phyloP scores from a whole-genome alignment of 1,284 basidiomycete genomes.

The Tremellales sp. region DNA sequence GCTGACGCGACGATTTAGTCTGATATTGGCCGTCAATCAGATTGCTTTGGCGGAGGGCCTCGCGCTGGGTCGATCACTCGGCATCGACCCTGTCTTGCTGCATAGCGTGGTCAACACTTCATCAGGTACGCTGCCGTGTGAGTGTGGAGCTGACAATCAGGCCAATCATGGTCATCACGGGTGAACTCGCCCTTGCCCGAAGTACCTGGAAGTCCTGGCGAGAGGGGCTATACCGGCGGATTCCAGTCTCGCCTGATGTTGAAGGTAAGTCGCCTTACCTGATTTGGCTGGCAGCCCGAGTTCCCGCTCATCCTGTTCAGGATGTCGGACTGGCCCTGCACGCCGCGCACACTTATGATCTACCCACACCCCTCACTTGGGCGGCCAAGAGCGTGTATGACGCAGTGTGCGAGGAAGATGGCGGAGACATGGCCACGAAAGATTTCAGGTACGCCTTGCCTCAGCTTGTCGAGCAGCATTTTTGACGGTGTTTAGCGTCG shows the following conservation, averaged over 20 bases:
- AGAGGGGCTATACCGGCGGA: conserved; percentile 32
- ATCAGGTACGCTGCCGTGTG: conserved; percentile 18
- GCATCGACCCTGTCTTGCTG: conserved; percentile 34
- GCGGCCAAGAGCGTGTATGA: conserved; percentile 41
- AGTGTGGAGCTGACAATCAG: conserved; percentile 9
- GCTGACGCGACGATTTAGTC: conserved; percentile 16
- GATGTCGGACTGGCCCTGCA: conserved; percentile 41
- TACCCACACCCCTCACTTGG: conserved; percentile 41
- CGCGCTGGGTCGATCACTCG: conserved; percentile 34
- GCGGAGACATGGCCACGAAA: conserved; percentile 30
- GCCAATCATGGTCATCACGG: conserved; percentile 42
- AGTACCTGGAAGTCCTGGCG: conserved; percentile 33
- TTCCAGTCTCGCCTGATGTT: conserved; percentile 45
- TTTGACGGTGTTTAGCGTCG: conserved; percentile 21
- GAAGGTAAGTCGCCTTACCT: conserved; percentile 24
- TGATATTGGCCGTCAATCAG: conserved; percentile 46
- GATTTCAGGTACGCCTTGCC: conserved; percentile 36
- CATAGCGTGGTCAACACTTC: conserved; percentile 42
- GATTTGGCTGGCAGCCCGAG: neutral
- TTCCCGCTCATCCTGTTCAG: conserved; percentile 9
- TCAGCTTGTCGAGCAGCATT: neutral
- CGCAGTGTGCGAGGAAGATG: conserved; percentile 30
- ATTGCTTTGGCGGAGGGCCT: conserved; percentile 44
- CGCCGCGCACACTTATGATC: conserved; percentile 30
- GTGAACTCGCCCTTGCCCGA: conserved; percentile 39